Base-by-base conservation (phyloP, 805 yeast species). In the Candida yuanshanica region DNA sequence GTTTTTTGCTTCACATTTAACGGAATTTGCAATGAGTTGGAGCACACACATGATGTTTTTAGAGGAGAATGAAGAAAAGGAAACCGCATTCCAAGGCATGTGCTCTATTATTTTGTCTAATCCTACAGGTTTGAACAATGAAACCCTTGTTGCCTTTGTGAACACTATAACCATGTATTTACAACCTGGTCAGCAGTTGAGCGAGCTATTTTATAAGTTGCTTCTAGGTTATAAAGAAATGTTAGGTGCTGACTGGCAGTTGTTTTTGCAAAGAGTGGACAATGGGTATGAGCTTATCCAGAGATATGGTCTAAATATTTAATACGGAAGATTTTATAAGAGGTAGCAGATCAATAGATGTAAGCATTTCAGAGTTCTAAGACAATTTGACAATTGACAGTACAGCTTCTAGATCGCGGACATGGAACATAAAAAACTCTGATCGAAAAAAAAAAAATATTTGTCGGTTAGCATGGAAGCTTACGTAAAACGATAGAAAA, bases 31-130 rank as follows among this genome's bases (percentile, higher is more conserved):
- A 22, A 58, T 68, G 35, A 69, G 70, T 25, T 91, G 97, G 97
- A 77, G 89, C 49, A 65, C 75, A 21, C 76, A 74, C 33, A 79
- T 87, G 70, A 60, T 73, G 51, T 74, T 75, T 47, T 67, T 88
- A 41, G 81, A 78, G 33, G 93, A 86, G 49, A 81, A 89, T 43
- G 84, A 81, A 39, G 99, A 93, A 60, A 93, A 93, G 63, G 95
- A 86, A 47, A 74, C 89, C 10, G 83, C 95, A 2, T 87, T 84
- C 58, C 72, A 72, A 51, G 99, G 99, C 3, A 83, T 93, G 79
- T 72, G 89, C 56, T 75, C 74, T 42, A 74, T 80, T 23, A 67
- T 91, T 14, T 69, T 71, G 27, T 58, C 63, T n/a, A 81, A 83
- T 53, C 95, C 95, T 2, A 70, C 73, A 25, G 83, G 80, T 0